A percentile compares a stretch with the other conserved stretches of the same genome.
Conservation (phyloP, 2,329 filamentous ascomycete genomes). For the Cladorrhinum sp. region DNA sequence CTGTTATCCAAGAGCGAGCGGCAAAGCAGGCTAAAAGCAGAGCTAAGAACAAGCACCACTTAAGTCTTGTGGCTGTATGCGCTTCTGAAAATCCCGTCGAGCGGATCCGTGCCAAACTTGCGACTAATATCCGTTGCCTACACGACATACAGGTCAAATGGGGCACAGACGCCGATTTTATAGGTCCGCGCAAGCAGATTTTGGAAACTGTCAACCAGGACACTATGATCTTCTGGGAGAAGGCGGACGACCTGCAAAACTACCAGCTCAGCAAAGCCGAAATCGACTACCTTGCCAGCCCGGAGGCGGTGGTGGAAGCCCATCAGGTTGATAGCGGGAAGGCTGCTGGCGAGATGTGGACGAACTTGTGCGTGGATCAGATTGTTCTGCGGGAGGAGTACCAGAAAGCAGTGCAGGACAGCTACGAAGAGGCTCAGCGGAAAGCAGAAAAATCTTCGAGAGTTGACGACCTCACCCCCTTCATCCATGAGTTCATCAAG, state of each 20-base stretch:
- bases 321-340: background rate
- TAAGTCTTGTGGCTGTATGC: constrained; percentile 73
- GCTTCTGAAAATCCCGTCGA: constrained; percentile 52
- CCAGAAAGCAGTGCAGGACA: background rate
- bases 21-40: no score
- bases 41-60: constrained; percentile 61
- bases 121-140: constrained; percentile 41
- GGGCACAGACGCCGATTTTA: constrained; percentile 5
- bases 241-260: background rate
- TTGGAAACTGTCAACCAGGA: background rate
- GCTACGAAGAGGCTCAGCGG: background rate
- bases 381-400: background rate
- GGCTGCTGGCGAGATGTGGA: background rate
- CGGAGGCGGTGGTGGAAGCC: background rate
- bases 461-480: background rate
- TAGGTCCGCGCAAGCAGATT: background rate
- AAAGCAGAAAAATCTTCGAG: background rate
- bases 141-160: constrained; percentile 37
- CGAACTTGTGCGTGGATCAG: background rate
- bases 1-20: constrained; percentile 63
- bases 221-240: background rate
- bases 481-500: background rate
- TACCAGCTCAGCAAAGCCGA: background rate
- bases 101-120: constrained; percentile 46
- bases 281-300: background rate